phyloP scores from a whole-genome alignment of 2,329 filamentous ascomycete species.

The Dryadomyces quercus-mongolicae region DNA sequence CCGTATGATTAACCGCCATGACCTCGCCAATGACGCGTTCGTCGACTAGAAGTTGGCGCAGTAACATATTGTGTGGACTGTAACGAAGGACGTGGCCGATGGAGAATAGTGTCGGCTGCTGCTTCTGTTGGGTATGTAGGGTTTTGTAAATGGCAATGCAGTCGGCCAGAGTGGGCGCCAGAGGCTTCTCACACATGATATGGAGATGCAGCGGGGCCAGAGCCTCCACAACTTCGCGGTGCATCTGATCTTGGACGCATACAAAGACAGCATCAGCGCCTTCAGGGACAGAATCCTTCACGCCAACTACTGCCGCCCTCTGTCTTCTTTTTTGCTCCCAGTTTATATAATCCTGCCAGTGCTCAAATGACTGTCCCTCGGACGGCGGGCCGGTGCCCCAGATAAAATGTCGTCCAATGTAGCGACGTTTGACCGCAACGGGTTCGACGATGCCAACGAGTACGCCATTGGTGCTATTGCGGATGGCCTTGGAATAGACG shows the following conservation, averaged over 20 bases:
- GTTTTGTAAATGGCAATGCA: constrained; percentile 64
- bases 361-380: constrained; percentile 56
- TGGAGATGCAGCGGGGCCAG: constrained; percentile 63
- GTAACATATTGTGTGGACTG: constrained; percentile 79
- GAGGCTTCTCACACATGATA: constrained; percentile 90
- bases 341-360: constrained; percentile 64
- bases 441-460: constrained; percentile 77
- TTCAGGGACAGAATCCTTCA: constrained; percentile 30
- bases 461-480: constrained; percentile 41
- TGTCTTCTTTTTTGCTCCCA: too few species aligned
- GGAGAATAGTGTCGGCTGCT: constrained; percentile 50
- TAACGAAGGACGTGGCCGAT: constrained; percentile 92
- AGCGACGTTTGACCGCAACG: constrained; percentile 59
- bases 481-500: constrained; percentile 13
- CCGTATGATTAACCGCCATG: constrained; percentile 77
- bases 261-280: constrained; percentile 51
- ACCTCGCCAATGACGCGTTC: constrained; percentile 73
- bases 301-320: too few species aligned
- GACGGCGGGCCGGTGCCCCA: constrained; percentile 43
- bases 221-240: constrained; percentile 66
- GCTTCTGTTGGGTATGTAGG: constrained; percentile 19
- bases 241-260: constrained; percentile 75
- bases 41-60: constrained; percentile 65
- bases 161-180: constrained; percentile 67
- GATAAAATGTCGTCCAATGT: constrained; percentile 61